Conservation (phyloP, 1,284 basidiomycete genomes). For the Cutaneotrichosporon cutaneum region DNA sequence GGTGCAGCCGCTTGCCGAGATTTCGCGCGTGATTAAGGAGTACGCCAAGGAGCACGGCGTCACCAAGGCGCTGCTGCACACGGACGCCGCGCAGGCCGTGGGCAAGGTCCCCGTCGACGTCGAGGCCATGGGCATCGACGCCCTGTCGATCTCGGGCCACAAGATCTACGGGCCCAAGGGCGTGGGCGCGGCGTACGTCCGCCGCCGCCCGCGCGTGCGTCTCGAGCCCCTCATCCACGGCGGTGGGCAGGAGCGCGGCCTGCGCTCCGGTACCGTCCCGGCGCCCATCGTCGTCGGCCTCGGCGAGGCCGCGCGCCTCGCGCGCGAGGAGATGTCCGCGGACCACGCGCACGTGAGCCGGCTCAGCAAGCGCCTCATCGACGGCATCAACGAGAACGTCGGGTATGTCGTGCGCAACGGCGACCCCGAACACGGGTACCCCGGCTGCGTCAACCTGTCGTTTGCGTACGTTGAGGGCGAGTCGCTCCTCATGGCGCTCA, state of each 20-base stretch:
- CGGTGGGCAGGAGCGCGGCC: slow-evolving; percentile 94
- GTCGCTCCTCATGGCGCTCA: slow-evolving; percentile 95
- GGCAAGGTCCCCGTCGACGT: slow-evolving; percentile 92
- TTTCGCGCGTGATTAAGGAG: slow-evolving; percentile 70
- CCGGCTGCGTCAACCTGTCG: slow-evolving; percentile 91
- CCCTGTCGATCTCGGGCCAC: slow-evolving; percentile 95
- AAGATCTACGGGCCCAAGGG: slow-evolving; percentile 99
- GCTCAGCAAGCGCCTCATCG: slow-evolving; percentile 78
- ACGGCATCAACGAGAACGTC: slow-evolving; percentile 77
- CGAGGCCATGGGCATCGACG: slow-evolving; percentile 91
- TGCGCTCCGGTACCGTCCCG: slow-evolving; percentile 90
- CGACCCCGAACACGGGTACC: slow-evolving; percentile 73
- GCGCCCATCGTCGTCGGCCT: slow-evolving; percentile 88
- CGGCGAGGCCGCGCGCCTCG: slow-evolving; percentile 92
- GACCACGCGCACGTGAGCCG: slow-evolving; percentile 76
- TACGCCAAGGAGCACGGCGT: slow-evolving; percentile 59
- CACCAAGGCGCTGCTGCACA: slow-evolving; percentile 92
- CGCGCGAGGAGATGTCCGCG: slow-evolving; percentile 85
- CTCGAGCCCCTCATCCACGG: slow-evolving; percentile 94
- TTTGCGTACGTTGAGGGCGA: slow-evolving; percentile 98
- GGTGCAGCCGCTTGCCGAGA: slow-evolving; percentile 95
- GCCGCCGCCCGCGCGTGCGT: slow-evolving; percentile 86
- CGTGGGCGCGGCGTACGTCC: slow-evolving; percentile 89
- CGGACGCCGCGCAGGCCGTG: slow-evolving; percentile 93
- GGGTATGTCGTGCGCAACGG: slow-evolving; percentile 94